A percentile compares a stretch with the other conserved stretches of the same genome.
Conservation (phyloP, 2,329 filamentous ascomycete species). For the Claviceps spartinae region DNA sequence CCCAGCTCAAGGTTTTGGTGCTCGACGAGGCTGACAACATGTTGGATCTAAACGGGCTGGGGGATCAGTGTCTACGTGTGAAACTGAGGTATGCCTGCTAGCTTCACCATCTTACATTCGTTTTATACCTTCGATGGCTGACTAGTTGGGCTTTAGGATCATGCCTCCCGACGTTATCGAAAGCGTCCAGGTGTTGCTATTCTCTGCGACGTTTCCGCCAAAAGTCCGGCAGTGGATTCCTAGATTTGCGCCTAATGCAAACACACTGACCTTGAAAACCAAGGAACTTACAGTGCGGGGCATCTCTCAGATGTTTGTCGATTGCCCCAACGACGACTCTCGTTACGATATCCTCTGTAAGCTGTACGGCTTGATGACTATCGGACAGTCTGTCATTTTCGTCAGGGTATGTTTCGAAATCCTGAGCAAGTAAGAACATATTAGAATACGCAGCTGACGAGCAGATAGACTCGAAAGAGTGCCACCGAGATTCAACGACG, state of each 20-base stretch:
- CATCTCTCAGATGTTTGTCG: conserved; percentile 96
- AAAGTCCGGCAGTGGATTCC: conserved; percentile 74
- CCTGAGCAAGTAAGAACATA: background rate
- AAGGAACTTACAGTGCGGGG: conserved; percentile 92
- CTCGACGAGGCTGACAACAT: conserved; percentile 98
- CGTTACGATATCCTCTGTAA: conserved; percentile 86
- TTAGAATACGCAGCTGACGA: conserved; percentile 8
- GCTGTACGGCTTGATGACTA: conserved; percentile 91
- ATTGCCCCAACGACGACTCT: conserved; percentile 66
- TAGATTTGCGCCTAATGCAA: conserved; percentile 73
- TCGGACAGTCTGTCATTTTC: conserved; percentile 96
- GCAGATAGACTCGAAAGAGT: conserved; percentile 61
- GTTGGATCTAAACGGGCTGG: conserved; percentile 88
- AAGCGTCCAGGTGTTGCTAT: conserved; percentile 74
- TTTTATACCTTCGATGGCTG: background rate
- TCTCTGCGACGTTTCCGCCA: conserved; percentile 86
- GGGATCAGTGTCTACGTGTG: conserved; percentile 86
- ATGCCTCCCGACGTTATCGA: conserved; percentile 49
- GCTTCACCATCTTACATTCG: too few species aligned
- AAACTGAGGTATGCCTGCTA: conserved; percentile 46
- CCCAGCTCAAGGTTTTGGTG: conserved; percentile 66
- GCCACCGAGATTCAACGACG: conserved; percentile 73
- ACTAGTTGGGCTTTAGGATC: conserved; percentile 16
- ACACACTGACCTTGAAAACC: conserved; percentile 75
- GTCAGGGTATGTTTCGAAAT: conserved; percentile 51